Evolutionary conservation across 2,329 filamentous ascomycete genomes (phyloP).

Genomic region (Colletotrichum zoysiae): DNA sequence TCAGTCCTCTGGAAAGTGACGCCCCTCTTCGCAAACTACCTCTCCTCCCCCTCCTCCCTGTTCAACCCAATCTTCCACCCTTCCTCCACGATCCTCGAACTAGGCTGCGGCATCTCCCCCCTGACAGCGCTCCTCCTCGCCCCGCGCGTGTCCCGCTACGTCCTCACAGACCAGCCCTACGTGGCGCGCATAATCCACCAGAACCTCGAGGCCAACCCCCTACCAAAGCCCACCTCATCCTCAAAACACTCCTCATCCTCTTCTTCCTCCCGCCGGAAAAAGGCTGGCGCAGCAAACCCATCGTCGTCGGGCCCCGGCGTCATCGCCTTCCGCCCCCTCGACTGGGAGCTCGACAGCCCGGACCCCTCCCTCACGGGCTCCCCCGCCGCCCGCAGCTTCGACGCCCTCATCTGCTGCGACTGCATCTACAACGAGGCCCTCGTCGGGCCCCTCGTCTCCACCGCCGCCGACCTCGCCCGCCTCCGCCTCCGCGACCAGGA

Average conservation of each 20-base stretch:
- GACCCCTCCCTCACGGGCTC: slow-evolving; percentile 56
- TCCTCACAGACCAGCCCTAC: slow-evolving; percentile 91
- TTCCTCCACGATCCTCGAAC: slow-evolving; percentile 76
- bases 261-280: slow-evolving; percentile 32
- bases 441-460: slow-evolving; percentile 83
- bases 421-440: slow-evolving; percentile 96
- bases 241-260: neutral
- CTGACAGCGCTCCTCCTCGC: slow-evolving; percentile 79
- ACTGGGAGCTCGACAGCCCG: slow-evolving; percentile 83
- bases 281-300: slow-evolving; percentile 31
- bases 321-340: slow-evolving; percentile 73
- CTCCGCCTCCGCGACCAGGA: slow-evolving; percentile 57
- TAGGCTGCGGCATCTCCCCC: slow-evolving; percentile 90
- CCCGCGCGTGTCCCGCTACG: slow-evolving; percentile 72
- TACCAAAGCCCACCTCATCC: slow-evolving; percentile 33
- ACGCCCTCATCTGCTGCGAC: slow-evolving; percentile 86
- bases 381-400: slow-evolving; percentile 64
- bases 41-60: slow-evolving; percentile 72
- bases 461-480: slow-evolving; percentile 80
- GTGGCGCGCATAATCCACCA: slow-evolving; percentile 80
- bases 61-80: slow-evolving; percentile 68
- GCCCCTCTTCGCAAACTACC: slow-evolving; percentile 84
- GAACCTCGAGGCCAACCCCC: slow-evolving; percentile 77
- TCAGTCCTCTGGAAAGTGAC: slow-evolving; percentile 92
- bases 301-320: slow-evolving; percentile 46